Evolutionary conservation across 257 asterid genomes (phyloP).

Genomic region (Solanum piurae): DNA sequence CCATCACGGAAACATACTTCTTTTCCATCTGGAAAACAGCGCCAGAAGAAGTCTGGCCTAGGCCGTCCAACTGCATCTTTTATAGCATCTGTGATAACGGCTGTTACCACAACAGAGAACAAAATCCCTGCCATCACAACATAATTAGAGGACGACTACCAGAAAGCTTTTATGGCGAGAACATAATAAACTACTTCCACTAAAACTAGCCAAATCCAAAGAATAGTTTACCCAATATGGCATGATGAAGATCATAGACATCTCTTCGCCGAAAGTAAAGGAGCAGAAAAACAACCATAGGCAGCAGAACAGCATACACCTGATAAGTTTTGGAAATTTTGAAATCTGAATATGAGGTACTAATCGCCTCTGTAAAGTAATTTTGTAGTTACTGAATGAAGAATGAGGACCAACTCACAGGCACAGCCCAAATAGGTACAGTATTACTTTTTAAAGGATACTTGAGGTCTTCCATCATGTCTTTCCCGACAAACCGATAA

Average conservation of each 20-base stretch:
- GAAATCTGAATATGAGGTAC: neutral
- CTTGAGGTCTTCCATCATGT: slow-evolving; percentile 79
- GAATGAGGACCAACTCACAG: slow-evolving; percentile 35
- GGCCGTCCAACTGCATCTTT: slow-evolving; percentile 87
- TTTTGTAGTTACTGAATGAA: neutral
- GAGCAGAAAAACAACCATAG: slow-evolving; percentile 45
- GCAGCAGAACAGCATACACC: slow-evolving; percentile 57
- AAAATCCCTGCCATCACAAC: slow-evolving; percentile 39
- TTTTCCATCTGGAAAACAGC: slow-evolving; percentile 89
- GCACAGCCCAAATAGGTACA: slow-evolving; percentile 64
- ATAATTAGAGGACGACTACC: neutral
- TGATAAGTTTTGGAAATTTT: slow-evolving; percentile 4
- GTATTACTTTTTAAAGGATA: slow-evolving; percentile 56
- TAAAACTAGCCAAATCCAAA: neutral
- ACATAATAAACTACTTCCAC: neutral
- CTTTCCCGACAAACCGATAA: slow-evolving; percentile 76
- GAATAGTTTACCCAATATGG: slow-evolving; percentile 46
- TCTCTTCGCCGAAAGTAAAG: slow-evolving; percentile 59
- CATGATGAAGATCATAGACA: slow-evolving; percentile 84
- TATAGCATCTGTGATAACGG: slow-evolving; percentile 54
- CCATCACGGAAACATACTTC: slow-evolving; percentile 39
- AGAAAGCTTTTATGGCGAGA: neutral
- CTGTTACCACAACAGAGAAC: slow-evolving; percentile 54
- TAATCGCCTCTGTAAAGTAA: slow-evolving; percentile 2
- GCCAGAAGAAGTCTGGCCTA: slow-evolving; percentile 94